Conservation (phyloP, 306 rosid genomes). For the Trifolium repens region DNA sequence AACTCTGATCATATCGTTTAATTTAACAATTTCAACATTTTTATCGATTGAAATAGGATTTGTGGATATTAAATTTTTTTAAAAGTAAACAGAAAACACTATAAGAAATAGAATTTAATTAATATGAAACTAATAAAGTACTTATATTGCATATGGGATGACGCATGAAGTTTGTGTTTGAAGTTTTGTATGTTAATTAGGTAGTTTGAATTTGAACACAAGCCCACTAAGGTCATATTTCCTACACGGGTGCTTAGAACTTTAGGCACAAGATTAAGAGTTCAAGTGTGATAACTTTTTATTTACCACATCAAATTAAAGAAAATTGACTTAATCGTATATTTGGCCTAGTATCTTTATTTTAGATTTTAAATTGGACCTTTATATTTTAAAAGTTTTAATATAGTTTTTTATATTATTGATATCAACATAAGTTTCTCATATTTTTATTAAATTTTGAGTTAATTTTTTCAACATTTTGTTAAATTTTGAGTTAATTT, state of each 20-base stretch:
- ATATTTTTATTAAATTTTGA: too few species aligned
- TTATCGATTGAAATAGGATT: too few species aligned
- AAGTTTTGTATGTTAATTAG: conserved; percentile 20
- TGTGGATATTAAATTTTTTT: not conserved
- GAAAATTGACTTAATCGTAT: too few species aligned
- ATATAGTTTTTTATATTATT: too few species aligned
- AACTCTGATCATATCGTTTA: too few species aligned
- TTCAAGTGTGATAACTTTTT: conserved; percentile 38
- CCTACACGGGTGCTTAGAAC: conserved; percentile 43
- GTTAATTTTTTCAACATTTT: too few species aligned
- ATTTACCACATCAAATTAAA: not conserved
- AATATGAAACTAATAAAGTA: not conserved
- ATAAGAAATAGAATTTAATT: not conserved
- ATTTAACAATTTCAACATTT: too few species aligned
- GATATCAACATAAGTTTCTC: too few species aligned
- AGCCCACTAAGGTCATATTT: conserved; percentile 30
- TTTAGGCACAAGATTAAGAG: conserved; percentile 20
- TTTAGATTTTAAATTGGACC: too few species aligned
- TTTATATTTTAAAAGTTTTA: too few species aligned
- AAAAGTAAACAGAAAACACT: not conserved
- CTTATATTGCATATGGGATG: conserved; percentile 55
- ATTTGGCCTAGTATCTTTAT: too few species aligned
- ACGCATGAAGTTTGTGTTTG: conserved; percentile 44
- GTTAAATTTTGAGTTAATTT: too few species aligned
- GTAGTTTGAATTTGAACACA: conserved; percentile 46